Percentiles rank a stretch among this genome's conserved stretches.
Conservation (phyloP, 768 basidiomycete species). For the Rhodotorula sphaerocarpa region DNA sequence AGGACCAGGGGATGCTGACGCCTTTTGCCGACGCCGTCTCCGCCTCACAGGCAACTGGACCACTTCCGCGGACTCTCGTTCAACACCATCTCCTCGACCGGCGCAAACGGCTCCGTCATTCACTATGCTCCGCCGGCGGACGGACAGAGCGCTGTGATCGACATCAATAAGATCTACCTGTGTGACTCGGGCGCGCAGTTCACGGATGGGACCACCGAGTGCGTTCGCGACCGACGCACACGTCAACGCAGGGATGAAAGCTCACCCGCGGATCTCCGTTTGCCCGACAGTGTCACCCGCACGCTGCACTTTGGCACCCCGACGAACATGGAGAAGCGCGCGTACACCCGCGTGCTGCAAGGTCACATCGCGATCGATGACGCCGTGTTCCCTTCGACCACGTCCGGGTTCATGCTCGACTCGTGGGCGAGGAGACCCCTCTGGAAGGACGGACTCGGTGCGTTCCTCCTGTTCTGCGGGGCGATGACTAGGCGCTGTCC, state of each 20-base stretch:
- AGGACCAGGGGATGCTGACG: not conserved
- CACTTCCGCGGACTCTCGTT: constrained; percentile 84
- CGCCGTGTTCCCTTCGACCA: constrained; percentile 62
- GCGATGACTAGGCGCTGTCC: too few relatives aligned
- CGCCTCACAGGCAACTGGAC: constrained; percentile 60
- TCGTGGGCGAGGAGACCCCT: constrained; percentile 67
- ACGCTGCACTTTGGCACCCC: constrained; percentile 79
- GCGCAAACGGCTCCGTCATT: constrained; percentile 89
- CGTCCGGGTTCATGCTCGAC: constrained; percentile 50
- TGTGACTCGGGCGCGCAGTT: constrained; percentile 86
- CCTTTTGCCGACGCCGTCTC: too few relatives aligned
- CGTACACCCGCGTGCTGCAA: constrained; percentile 84
- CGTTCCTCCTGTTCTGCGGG: not conserved
- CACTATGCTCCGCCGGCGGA: constrained; percentile 77
- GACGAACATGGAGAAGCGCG: constrained; percentile 67
- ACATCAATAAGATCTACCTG: constrained; percentile 55
- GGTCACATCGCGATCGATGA: constrained; percentile 73
- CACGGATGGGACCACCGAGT: constrained; percentile 85
- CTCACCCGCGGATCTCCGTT: not conserved
- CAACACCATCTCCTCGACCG: constrained; percentile 81
- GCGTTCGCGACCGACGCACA: constrained; percentile 54
- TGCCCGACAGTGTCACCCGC: constrained; percentile 9
- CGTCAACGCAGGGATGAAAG: constrained; percentile 57
- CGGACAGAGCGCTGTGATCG: constrained; percentile 60
- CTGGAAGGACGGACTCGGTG: constrained; percentile 82